Base-by-base conservation (phyloP, 768 basidiomycete species). In the Obba rivulosa region DNA sequence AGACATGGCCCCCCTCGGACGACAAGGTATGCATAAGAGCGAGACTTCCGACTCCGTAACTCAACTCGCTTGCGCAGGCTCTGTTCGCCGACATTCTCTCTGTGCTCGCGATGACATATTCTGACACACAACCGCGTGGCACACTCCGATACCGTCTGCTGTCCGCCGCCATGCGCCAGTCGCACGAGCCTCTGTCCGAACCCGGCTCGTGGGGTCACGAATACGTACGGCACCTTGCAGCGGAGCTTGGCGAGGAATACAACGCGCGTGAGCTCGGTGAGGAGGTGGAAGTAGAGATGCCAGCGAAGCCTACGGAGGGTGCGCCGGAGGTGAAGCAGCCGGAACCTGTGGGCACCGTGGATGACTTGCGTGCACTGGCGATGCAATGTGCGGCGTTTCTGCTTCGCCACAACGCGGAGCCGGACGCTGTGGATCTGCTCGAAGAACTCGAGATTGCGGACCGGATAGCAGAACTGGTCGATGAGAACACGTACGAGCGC, bases 181-280 rank as follows among this genome's bases (percentile, higher is more conserved):
- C 77, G 16, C 74, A 80, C 35, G 79, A 86, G 2, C 79, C 81
- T 3, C 78, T 89, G 18, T 76, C 86, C 2, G 90, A 92, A 56
- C 94, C 96, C 0, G 94, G 95, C n/a, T 78, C 83, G 25, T 99
- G 96, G 96, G 96, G 96, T 3, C 94, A 99, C 64, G 96, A 99
- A 73, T 99, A 99, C 62, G 91, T 98, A 46, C 85, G 95, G 28
- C 95, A 99, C 64, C 79, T 99, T 40, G 91, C 96, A 10, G 86
- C 95, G 2, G 96, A 99, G 63, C 83, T 99, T 8, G 93, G 93
- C 5, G 91, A 97, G 62, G 96, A 98, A 62, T 98, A 85, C 62
- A 78, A 73, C 21, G 63, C 73, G 41, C 83, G 89, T n/a, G 81
- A 81, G 52, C 77, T 81, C 53, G 78, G 75, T 22, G 71, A 71